Evolutionary conservation across 1,284 basidiomycete species (phyloP).

Genomic region (Irpex lacteus): DNA sequence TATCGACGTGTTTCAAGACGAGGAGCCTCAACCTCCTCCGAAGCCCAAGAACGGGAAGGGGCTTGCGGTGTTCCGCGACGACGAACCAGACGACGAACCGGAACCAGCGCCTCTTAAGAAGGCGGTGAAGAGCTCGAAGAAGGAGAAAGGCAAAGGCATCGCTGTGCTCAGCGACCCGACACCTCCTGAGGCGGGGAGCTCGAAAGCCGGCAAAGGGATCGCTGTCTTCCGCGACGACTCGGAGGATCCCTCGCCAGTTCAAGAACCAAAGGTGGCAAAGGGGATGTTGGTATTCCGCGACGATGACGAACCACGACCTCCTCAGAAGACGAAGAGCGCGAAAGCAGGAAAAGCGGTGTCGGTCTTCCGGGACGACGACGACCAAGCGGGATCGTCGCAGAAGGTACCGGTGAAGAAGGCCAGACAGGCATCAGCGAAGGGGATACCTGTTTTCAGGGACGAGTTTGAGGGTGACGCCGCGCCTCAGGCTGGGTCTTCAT

Average conservation of each 20-base stretch:
- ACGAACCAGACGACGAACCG: background rate
- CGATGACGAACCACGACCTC: constrained; percentile 4
- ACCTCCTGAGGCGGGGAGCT: background rate
- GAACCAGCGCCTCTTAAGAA: too few species aligned
- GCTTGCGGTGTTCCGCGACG: constrained; percentile 1
- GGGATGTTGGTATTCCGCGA: background rate
- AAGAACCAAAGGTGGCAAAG: background rate
- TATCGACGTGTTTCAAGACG: constrained; percentile 13
- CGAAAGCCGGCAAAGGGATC: constrained; percentile 3
- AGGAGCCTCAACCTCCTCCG: constrained; percentile 18
- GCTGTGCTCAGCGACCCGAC: background rate
- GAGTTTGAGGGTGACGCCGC: constrained; percentile 12
- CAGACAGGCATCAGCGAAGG: background rate
- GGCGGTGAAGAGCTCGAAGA: background rate
- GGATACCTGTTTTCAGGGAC: constrained; percentile 12
- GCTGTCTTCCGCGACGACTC: constrained; percentile 10
- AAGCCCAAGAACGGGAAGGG: background rate
- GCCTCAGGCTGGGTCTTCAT: constrained; percentile 6
- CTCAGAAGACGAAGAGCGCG: constrained; percentile 7
- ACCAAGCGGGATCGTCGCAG: background rate
- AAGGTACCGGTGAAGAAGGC: too few species aligned
- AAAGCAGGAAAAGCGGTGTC: constrained; percentile 4
- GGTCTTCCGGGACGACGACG: constrained; percentile 17
- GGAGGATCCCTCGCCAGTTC: constrained; percentile 18
- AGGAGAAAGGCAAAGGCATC: background rate